Base-by-base conservation (phyloP, 1,139 yeast species). In the Tardiomyces digboiensis region DNA sequence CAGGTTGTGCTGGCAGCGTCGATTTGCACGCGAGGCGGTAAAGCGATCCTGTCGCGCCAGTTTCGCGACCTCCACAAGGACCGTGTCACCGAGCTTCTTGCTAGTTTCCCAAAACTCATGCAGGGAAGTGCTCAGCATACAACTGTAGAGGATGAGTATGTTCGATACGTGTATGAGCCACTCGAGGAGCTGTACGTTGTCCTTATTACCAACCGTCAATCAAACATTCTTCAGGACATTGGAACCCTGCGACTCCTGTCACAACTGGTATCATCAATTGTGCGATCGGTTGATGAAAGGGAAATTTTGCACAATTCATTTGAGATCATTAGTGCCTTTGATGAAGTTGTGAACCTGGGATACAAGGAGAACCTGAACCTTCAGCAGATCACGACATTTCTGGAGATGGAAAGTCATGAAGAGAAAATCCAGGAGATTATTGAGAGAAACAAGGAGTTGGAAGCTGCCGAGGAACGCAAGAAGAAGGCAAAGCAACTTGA, bases 321-420 rank as follows among this genome's bases (percentile, higher is more conserved):
- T 66, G 96, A 88, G 58, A 79, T 93, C 51, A 70, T 91, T 55
- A 77, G 85, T 58, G 95, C 97, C 2, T 91, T 93, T 60, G 98
- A 93, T 64, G 98, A 93, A 66, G 85, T 91, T 47, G 79, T 91
- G 54, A 80, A 80, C 45, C 72, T 86, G 66, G 99, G 98, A 14
- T 88, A 82, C 69, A 80, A 87, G 56, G 99, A 93, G 64, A 85
- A 87, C 64, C 71, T 91, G 54, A 79, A 93, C 1, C 64, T 84
- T 53, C 67, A 80, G 46, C 98, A 91, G 69, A 87, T 93, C 52
- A 80, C 79, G 63, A 85, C 94, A 14, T 91, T 86, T 67, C 72
- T 93, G 67, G 93, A 88, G 62, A 91, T 93, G 98, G 97, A 93
- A 66, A 84, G 95, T 37, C 97, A 91, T 61, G 98, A 93, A 67